Conservation (phyloP, 495 filamentous ascomycete genomes). For the Trichodelitschia bisporula region DNA sequence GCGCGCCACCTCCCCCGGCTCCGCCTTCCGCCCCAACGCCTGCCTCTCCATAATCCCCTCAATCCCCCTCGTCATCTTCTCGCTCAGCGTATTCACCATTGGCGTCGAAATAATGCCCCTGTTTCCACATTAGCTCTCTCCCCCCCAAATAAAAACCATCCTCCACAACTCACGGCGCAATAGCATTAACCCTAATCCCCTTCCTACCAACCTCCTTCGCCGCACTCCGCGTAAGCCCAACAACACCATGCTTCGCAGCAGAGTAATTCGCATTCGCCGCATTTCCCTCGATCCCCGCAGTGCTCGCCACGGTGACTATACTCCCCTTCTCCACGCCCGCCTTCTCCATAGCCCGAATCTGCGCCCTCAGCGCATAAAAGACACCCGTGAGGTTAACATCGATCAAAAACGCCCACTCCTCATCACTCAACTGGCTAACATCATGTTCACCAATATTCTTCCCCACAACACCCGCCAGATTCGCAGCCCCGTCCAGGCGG, state of each 20-base stretch:
- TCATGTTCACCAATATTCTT: constrained; percentile 9
- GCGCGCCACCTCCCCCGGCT: no score
- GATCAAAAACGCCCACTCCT: constrained; percentile 12
- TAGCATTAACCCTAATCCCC: constrained; percentile 30
- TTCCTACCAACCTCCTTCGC: constrained; percentile 29
- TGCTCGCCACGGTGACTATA: constrained; percentile 34
- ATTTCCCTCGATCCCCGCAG: constrained; percentile 26
- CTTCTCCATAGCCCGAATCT: constrained; percentile 4
- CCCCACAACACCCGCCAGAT: constrained; percentile 28
- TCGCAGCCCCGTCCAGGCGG: constrained; percentile 29
- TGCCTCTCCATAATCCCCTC: no score
- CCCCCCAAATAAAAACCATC: not conserved
- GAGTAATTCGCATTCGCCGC: constrained; percentile 24
- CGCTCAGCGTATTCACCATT: no score
- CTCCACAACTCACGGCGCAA: constrained; percentile 9
- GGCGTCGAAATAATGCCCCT: no score
- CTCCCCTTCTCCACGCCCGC: constrained; percentile 1
- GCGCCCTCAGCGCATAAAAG: constrained; percentile 9
- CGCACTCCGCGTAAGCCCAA: constrained; percentile 31
- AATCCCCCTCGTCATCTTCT: no score
- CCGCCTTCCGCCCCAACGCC: no score
- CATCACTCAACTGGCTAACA: constrained; percentile 10
- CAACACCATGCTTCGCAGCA: constrained; percentile 28
- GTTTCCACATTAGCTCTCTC: no score
- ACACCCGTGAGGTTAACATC: constrained; percentile 14